Percentiles rank a stretch among this genome's conserved stretches.
Conservation (phyloP, 192 early-diverging fungal species). For the Oehlia diaphana region DNA sequence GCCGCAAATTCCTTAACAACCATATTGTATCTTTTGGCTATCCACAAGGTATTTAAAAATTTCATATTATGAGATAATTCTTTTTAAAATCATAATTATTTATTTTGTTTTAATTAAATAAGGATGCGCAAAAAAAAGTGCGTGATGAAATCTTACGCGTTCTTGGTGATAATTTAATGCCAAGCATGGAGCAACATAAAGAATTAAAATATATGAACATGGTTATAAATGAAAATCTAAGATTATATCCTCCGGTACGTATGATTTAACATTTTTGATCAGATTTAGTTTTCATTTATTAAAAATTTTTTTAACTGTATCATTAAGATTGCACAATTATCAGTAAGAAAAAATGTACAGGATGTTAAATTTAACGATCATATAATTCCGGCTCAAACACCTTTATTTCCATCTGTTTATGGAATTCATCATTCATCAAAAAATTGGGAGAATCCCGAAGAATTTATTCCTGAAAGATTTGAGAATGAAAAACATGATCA, state of each 20-base stretch:
- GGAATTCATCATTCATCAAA: not conserved
- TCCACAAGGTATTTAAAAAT: not conserved
- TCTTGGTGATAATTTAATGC: not conserved
- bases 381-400: not conserved
- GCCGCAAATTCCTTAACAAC: not conserved
- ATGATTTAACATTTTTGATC: not conserved
- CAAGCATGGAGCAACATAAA: not conserved
- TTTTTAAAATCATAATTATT: not conserved
- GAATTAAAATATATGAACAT: conserved; percentile 2
- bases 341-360: not conserved
- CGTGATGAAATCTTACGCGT: not conserved
- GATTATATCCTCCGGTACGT: not conserved
- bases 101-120: not conserved
- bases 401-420: not conserved
- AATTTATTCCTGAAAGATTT: conserved; percentile 1
- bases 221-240: not conserved
- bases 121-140: not conserved
- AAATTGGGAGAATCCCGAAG: not conserved
- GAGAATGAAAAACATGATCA: not conserved
- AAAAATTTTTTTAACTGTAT: not conserved
- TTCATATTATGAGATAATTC: not conserved
- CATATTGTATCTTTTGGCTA: not conserved
- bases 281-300: not conserved
- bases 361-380: not conserved
- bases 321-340: not conserved